Base-by-base conservation (phyloP, 768 basidiomycete genomes). In the Tylopilus subfusipes region DNA sequence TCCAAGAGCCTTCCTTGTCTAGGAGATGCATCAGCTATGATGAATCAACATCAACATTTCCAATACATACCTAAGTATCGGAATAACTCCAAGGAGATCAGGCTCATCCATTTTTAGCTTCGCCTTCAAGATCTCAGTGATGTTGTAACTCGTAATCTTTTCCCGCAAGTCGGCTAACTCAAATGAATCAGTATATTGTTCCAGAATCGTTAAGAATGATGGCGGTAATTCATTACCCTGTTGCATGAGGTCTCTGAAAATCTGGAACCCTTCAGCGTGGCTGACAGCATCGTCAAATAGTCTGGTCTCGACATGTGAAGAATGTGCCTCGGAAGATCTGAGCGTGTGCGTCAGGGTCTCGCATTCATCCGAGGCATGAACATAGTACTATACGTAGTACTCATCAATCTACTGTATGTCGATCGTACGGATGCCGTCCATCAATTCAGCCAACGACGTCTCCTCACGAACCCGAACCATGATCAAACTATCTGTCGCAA, bases 281-380 rank as follows among this genome's bases (percentile, higher is more conserved):
- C 63, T 59, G 1, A 63, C 50, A 18, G 63, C 59, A 30, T 64
- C 63, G n/a, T 64, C 63, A 64, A 64, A 40, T 52, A 64, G 44
- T 64, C 60, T 12, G 51, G 29, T 40, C 54, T 52, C 16, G 65
- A 25, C 63, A 64, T 64, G 18, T 39, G 42, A 19, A 64, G 54
- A 1, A 64, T 56, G 4, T 62, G 31, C 36, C 56, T 52, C 9
- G 56, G 50, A 43, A 59, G 50, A 18, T 43, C 21, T 53, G n/a
- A n/a, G n/a, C n/a, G n/a, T n/a, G n/a, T n/a, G n/a, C n/a, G n/a
- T n/a, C n/a, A n/a, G n/a, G n/a, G n/a, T n/a, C n/a, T n/a, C n/a
- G n/a, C n/a, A n/a, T n/a, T n/a, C n/a, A n/a, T n/a, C n/a, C n/a
- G n/a, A n/a, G n/a, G n/a, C n/a, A n/a, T n/a, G n/a, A n/a, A n/a